Evolutionary conservation across 805 yeast species (phyloP).

Genomic region (Saturnispora dispora): DNA sequence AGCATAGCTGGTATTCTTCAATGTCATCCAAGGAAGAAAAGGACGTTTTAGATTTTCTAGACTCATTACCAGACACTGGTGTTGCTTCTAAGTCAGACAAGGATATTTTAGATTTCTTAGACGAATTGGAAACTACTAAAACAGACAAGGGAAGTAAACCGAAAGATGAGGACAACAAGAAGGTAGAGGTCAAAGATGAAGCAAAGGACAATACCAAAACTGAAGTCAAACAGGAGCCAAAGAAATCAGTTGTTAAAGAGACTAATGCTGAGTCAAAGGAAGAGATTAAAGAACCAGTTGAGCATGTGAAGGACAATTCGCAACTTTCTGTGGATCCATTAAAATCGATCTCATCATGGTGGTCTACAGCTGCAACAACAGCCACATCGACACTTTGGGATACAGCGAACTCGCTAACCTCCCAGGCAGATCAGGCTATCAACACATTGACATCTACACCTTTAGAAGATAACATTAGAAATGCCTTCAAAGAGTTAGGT

Average conservation of each 20-base stretch:
- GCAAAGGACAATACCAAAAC: background rate
- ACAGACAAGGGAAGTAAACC: slow-evolving; percentile 2
- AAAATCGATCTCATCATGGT: slow-evolving; percentile 61
- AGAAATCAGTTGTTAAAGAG: background rate
- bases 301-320: slow-evolving; percentile 10
- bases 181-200: background rate
- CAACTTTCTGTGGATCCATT: slow-evolving; percentile 43
- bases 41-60: slow-evolving; percentile 72
- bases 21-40: slow-evolving; percentile 35
- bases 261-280: background rate
- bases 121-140: slow-evolving; percentile 43
- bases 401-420: slow-evolving; percentile 35
- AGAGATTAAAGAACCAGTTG: slow-evolving; percentile 10
- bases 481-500: slow-evolving; percentile 34
- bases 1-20: background rate
- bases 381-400: slow-evolving; percentile 62
- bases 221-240: background rate
- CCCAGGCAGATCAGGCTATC: slow-evolving; percentile 43
- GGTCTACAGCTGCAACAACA: slow-evolving; percentile 59
- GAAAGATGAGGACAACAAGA: background rate
- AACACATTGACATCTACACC: slow-evolving; percentile 37
- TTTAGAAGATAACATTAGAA: slow-evolving; percentile 25
- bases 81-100: slow-evolving; percentile 34
- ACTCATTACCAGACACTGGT: slow-evolving; percentile 49
- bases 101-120: slow-evolving; percentile 48